These are phyloP conservation scores for Pyrenula aspistea DNA, from an alignment of 495 filamentous ascomycete genomes.

Conservation along the genomic window DNA sequence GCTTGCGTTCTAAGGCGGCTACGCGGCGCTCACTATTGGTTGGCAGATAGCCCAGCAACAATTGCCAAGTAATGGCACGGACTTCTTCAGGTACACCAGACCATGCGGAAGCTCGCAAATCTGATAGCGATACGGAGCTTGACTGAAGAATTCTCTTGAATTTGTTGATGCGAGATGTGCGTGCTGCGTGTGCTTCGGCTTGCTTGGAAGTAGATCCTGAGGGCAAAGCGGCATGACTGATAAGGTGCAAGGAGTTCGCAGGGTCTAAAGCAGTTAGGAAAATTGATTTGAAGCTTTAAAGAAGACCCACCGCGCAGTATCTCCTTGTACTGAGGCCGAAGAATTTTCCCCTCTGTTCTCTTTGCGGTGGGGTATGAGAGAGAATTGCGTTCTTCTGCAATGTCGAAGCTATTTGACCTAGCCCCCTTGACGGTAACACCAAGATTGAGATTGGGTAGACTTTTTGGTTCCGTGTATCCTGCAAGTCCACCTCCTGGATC, in stretches of 20 bases:
- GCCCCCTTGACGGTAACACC: constrained; percentile 22
- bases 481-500: constrained; percentile 29
- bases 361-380: constrained; percentile 78
- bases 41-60: constrained; percentile 88
- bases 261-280: constrained; percentile 47
- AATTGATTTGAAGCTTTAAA: constrained; percentile 1
- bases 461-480: constrained; percentile 7
- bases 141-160: constrained; percentile 93
- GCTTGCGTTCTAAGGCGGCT: constrained; percentile 81
- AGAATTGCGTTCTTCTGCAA: constrained; percentile 80
- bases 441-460: constrained; percentile 21
- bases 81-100: constrained; percentile 90
- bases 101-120: constrained; percentile 80
- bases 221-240: constrained; percentile 70
- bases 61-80: constrained; percentile 95
- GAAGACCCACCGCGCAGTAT: constrained; percentile 56
- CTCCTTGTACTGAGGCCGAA: constrained; percentile 95
- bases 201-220: constrained; percentile 71
- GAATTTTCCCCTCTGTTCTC: constrained; percentile 83
- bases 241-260: constrained; percentile 88
- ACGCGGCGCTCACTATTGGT: constrained; percentile 88
- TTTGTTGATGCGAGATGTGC: constrained; percentile 93
- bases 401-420: constrained; percentile 72
- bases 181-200: constrained; percentile 71
- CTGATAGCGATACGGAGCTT: constrained; percentile 71